phyloP scores from a whole-genome alignment of 179 eudicot species.

The Silene coronaria region DNA sequence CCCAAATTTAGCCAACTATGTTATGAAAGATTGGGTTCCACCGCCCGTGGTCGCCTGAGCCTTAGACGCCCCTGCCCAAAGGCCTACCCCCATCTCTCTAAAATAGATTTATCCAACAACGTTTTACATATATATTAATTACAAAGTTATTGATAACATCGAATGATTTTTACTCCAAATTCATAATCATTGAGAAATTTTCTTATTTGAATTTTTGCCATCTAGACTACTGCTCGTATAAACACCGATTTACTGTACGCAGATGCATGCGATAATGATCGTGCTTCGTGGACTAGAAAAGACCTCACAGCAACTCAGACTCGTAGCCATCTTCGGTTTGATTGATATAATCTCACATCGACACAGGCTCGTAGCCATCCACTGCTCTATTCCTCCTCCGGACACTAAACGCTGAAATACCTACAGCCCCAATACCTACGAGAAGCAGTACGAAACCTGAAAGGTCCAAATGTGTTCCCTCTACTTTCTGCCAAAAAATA shows the following conservation, averaged over 20 bases:
- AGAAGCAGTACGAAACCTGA: slow-evolving; percentile 25
- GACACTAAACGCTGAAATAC: slow-evolving; percentile 19
- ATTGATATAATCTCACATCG: slow-evolving; percentile 11
- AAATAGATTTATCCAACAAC: too few relatives aligned
- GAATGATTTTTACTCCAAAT: too few relatives aligned
- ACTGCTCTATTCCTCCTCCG: slow-evolving; percentile 26
- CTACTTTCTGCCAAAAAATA: not conserved
- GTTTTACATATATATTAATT: too few relatives aligned
- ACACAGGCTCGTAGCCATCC: slow-evolving; percentile 37
- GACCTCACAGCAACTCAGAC: not conserved
- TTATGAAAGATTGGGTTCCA: too few relatives aligned
- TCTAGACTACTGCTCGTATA: not conserved
- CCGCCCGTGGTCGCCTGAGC: too few relatives aligned
- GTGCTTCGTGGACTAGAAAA: not conserved
- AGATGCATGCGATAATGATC: not conserved
- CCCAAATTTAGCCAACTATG: too few relatives aligned
- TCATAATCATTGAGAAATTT: too few relatives aligned
- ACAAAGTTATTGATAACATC: too few relatives aligned
- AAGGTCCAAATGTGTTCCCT: not conserved
- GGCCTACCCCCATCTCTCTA: too few relatives aligned
- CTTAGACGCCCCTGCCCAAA: too few relatives aligned
- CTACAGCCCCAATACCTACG: slow-evolving; percentile 25
- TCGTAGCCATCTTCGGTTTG: not conserved
- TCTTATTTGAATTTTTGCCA: not conserved
- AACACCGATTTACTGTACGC: not conserved